Evolutionary conservation across 306 rosid genomes (phyloP).

Genomic region (Dalbergia cochinchinensis): DNA sequence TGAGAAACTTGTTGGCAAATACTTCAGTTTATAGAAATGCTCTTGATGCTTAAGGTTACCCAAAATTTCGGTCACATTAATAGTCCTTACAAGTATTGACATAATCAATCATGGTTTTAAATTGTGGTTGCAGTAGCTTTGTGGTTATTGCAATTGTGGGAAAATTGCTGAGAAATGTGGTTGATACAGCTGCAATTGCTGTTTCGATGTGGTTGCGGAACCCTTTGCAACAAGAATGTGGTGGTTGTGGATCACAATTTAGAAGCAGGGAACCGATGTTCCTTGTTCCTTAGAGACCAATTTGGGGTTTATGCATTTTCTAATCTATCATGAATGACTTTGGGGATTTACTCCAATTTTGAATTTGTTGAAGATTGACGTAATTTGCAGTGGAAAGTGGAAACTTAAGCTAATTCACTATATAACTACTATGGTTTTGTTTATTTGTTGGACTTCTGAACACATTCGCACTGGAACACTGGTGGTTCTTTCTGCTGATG

Average conservation of each 20-base stretch:
- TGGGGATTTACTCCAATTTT: not conserved
- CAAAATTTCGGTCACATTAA: not conserved
- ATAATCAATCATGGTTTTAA: not conserved
- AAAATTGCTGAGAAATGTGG: too few relatives aligned
- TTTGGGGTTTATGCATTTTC: not conserved
- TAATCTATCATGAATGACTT: not conserved
- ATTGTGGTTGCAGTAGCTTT: too few relatives aligned
- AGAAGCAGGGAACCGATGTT: too few relatives aligned
- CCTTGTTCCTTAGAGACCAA: too few relatives aligned
- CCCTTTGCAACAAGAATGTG: too few relatives aligned
- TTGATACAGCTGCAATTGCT: too few relatives aligned
- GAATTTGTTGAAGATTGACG: slow-evolving; percentile 1
- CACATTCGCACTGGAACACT: slow-evolving; percentile 5
- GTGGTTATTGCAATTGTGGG: too few relatives aligned
- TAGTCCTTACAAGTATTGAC: too few relatives aligned
- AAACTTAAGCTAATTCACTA: not conserved
- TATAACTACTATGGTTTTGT: not conserved
- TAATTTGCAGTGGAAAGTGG: not conserved
- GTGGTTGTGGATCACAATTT: too few relatives aligned
- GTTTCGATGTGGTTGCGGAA: too few relatives aligned
- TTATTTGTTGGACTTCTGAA: not conserved
- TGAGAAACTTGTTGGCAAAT: not conserved
- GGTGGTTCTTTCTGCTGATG: slow-evolving; percentile 36
- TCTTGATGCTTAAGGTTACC: not conserved
- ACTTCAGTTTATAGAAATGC: not conserved